Evolutionary conservation across 352 stramenopile species (phyloP).

Genomic region (Globisporangium splendens): DNA sequence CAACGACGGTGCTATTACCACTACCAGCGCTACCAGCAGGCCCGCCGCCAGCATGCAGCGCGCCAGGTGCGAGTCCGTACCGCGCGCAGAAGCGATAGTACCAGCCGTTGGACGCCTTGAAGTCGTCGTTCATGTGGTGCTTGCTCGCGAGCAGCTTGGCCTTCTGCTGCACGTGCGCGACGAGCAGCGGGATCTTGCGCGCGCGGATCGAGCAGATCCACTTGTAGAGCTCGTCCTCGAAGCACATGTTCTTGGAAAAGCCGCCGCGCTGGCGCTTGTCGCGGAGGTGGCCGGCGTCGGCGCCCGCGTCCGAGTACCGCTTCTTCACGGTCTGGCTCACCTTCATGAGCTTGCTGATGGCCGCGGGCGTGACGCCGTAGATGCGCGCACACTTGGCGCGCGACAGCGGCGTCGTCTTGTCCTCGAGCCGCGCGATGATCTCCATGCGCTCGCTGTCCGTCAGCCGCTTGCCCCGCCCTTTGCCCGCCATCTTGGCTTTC

Average conservation of each 20-base stretch:
- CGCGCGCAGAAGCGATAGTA: constrained; percentile 75
- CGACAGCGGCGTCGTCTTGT: constrained; percentile 42
- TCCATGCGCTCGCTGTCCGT: constrained; percentile 74
- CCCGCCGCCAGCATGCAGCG: constrained; percentile 17
- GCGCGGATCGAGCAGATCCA: constrained; percentile 59
- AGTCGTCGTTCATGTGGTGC: constrained; percentile 39
- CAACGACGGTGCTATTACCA: neutral
- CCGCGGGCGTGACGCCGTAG: constrained; percentile 65
- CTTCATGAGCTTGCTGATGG: constrained; percentile 82
- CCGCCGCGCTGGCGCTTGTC: constrained; percentile 61
- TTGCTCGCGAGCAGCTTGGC: constrained; percentile 38
- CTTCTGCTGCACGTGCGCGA: constrained; percentile 57
- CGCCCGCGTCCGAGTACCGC: constrained; percentile 53
- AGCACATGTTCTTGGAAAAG: constrained; percentile 55
- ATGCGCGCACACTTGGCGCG: constrained; percentile 52
- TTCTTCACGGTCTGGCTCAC: constrained; percentile 64
- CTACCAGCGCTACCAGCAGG: neutral
- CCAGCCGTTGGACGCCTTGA: constrained; percentile 72
- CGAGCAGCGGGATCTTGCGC: constrained; percentile 40
- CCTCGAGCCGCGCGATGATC: constrained; percentile 68
- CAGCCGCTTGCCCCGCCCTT: constrained; percentile 55
- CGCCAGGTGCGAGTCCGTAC: constrained; percentile 46
- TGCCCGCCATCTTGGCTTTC: constrained; percentile 12
- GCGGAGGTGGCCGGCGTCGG: constrained; percentile 21
- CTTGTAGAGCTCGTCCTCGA: constrained; percentile 60